Evolutionary conservation across 257 asterid species (phyloP), one percentile per base, ranked within the genome.

Genomic region (Rubia yunnanensis): DNA sequence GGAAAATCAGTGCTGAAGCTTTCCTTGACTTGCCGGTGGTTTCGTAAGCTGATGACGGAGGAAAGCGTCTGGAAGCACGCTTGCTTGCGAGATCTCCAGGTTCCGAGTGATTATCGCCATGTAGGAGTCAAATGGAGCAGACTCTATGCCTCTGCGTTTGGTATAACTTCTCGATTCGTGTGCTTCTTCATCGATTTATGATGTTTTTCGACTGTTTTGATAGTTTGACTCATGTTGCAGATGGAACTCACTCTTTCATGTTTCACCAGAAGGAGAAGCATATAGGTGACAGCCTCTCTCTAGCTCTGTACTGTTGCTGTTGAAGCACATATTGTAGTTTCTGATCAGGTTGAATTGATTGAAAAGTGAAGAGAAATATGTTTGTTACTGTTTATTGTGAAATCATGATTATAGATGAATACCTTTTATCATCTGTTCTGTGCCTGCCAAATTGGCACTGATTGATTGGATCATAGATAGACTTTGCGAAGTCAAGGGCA

Each of bases 1-100:
- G 99, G 99, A 38, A 89, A 73, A 78, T 87, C 97, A 67, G 66
- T 92, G 72, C 80, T 88, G 86, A 87, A 86, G 96, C 95, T 92
- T 35, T 85, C 94, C 70, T 66, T 75, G 70, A 83, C 94, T 36
- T 73, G 88, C 83, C 82, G 79, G 76, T 92, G 99, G 99, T 92
- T 92, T 73, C 64, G 59, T 77, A 80, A 80, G 69, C 58, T 89
- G 65, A 71, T 89, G 77, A 84, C 75, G 92, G 91, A 83, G 68
- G 91, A 92, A 22, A 70, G 86, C 53, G 75, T 89, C 71, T 92
- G 98, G 98, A 92, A 83, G 73, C 72, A 77, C 54, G 97, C 96
- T 7, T 89, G 95, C 72, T 65, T 87, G 76, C 95, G 95, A 17
- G 98, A 89, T 84, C 98, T 92, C 73, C 88, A 89, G 80, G 95